Evolutionary conservation across 148 eudicot species (phyloP).

Genomic region (Rhododendron kiyosumense): DNA sequence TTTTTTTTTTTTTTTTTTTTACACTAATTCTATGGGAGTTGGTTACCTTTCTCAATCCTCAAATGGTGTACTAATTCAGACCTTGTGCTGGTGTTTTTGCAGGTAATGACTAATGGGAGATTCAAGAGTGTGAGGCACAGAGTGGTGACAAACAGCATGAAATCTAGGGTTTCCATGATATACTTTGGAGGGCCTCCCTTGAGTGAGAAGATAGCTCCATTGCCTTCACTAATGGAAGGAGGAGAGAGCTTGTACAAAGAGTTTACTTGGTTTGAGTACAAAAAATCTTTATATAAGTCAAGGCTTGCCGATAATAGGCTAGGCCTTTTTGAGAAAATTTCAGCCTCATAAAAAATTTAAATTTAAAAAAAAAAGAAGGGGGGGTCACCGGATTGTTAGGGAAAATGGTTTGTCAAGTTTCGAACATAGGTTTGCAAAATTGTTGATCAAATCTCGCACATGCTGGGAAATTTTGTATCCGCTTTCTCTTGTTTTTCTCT

Average conservation of each 20-base stretch:
- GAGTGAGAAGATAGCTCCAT: slow-evolving; percentile 51
- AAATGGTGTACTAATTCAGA: not conserved
- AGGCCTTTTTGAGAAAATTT: slow-evolving; percentile 41
- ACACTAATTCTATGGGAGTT: not conserved
- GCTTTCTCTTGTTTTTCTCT: not conserved
- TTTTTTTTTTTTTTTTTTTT: not conserved
- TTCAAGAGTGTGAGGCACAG: slow-evolving; percentile 54
- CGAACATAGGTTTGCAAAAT: not conserved
- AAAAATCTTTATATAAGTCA: slow-evolving; percentile 43
- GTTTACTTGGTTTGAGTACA: slow-evolving; percentile 59
- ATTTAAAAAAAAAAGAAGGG: too few species aligned
- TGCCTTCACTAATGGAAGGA: slow-evolving; percentile 39
- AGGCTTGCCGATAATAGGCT: slow-evolving; percentile 47
- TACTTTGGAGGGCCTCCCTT: slow-evolving; percentile 60
- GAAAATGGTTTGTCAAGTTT: not conserved
- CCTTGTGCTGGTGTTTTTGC: not conserved
- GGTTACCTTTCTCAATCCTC: not conserved
- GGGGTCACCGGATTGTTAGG: not conserved
- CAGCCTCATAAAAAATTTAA: slow-evolving; percentile 13
- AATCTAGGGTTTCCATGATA: slow-evolving; percentile 54
- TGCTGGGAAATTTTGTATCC: not conserved
- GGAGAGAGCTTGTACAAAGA: slow-evolving; percentile 51
- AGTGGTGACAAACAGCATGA: slow-evolving; percentile 35
- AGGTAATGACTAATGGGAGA: slow-evolving; percentile 62
- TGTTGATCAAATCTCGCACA: not conserved